Conservation (phyloP, 1,284 basidiomycete genomes). For the Tylopilus sp. region DNA sequence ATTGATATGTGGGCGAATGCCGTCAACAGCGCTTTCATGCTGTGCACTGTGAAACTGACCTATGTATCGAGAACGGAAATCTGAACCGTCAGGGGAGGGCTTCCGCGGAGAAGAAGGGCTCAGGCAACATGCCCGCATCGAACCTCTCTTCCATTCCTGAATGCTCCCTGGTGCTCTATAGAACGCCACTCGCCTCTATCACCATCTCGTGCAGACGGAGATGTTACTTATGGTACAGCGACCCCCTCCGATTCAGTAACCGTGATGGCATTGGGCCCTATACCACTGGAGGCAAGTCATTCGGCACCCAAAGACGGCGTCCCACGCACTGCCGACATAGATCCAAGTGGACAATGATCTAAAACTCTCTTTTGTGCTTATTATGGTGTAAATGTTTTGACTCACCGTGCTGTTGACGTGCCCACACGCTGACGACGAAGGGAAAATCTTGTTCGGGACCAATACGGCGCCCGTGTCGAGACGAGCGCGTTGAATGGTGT, state of each 20-base stretch:
- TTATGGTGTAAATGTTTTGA: neutral
- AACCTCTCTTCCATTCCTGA: constrained; percentile 17
- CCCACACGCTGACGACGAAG: neutral
- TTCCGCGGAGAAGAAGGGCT: constrained; percentile 12
- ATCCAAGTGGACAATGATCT: neutral
- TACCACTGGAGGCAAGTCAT: neutral
- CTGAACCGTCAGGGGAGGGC: constrained; percentile 4
- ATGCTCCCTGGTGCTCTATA: constrained; percentile 1
- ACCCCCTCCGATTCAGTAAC: constrained; percentile 8
- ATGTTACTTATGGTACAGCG: constrained; percentile 6
- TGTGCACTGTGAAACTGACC: constrained; percentile 6
- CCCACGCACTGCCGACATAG: constrained; percentile 26
- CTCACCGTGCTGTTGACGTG: constrained; percentile 4
- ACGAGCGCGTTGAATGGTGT: constrained; percentile 8
- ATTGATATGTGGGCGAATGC: neutral
- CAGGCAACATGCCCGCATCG: constrained; percentile 1
- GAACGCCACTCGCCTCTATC: constrained; percentile 24
- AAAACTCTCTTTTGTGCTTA: neutral
- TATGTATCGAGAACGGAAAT: constrained; percentile 6
- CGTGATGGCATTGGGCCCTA: constrained; percentile 14
- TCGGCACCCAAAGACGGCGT: constrained; percentile 20
- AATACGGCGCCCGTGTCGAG: constrained; percentile 14
- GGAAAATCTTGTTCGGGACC: constrained; percentile 8
- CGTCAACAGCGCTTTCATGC: constrained; percentile 2
- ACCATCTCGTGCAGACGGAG: constrained; percentile 16